A percentile compares a stretch with the other conserved stretches of the same genome.
Conservation (phyloP, 495 filamentous ascomycete species). For the Penicillium arizonense region DNA sequence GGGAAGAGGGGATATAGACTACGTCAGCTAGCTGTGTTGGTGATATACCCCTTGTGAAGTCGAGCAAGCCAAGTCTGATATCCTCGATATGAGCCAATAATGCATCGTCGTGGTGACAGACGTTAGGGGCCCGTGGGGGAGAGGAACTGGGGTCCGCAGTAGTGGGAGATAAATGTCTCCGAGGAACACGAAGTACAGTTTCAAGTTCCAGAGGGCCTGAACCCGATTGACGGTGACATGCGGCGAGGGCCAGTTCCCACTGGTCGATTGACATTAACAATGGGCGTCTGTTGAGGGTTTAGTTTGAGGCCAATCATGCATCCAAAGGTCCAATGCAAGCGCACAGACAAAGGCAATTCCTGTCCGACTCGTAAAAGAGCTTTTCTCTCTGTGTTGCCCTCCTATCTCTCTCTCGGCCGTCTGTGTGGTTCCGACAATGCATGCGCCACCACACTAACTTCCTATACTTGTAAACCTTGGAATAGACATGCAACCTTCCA, state of each 20-base stretch:
- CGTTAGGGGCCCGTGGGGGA: conserved; percentile 7
- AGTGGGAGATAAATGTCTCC: not conserved
- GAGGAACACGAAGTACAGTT: not conserved
- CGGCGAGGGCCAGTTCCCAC: conserved; percentile 13
- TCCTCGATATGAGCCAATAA: conserved; percentile 1
- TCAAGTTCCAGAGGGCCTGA: not conserved
- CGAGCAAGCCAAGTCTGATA: not conserved
- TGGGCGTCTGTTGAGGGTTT: conserved; percentile 4
- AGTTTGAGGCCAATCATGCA: conserved; percentile 13
- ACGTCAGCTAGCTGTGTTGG: conserved; percentile 1
- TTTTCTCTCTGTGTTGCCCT: conserved; percentile 1
- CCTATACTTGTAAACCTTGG: too few species aligned
- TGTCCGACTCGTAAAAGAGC: not conserved
- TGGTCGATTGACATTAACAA: conserved; percentile 9
- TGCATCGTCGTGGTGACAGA: not conserved
- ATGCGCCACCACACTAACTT: too few species aligned
- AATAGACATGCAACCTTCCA: too few species aligned
- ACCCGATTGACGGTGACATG: conserved; percentile 15
- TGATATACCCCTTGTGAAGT: not conserved
- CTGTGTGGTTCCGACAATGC: too few species aligned
- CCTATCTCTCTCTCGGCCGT: not conserved
- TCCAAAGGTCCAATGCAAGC: conserved; percentile 10
- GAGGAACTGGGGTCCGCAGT: not conserved
- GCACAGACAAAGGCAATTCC: conserved; percentile 20
- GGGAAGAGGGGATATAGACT: not conserved